Evolutionary conservation across 257 asterid genomes (phyloP).

Genomic region (Cinchona pubescens): DNA sequence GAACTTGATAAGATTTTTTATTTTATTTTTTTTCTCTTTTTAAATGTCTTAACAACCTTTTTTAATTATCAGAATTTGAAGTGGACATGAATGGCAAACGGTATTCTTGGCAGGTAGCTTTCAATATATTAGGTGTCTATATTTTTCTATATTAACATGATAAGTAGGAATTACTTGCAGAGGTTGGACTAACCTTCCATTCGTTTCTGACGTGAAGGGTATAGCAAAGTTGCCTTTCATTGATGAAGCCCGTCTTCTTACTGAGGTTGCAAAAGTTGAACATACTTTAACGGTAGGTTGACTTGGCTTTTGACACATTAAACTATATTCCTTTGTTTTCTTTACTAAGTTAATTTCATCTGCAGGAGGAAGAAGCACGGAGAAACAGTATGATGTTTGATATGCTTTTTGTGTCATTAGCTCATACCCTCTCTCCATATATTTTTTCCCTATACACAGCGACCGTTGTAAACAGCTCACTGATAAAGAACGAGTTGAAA

Average conservation of each 20-base stretch:
- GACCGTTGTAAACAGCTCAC: slow-evolving; percentile 78
- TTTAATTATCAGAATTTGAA: slow-evolving; percentile 67
- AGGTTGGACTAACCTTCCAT: slow-evolving; percentile 3
- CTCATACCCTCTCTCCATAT: slow-evolving; percentile 88
- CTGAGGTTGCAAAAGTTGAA: slow-evolving; percentile 84
- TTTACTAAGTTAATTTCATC: slow-evolving; percentile 16
- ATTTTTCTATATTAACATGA: neutral
- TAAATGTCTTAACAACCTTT: neutral
- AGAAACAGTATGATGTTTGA: slow-evolving; percentile 85
- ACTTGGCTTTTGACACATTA: neutral
- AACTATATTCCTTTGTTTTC: neutral
- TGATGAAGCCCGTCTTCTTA: slow-evolving; percentile 83
- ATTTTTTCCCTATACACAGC: slow-evolving; percentile 82
- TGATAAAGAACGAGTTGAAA: slow-evolving; percentile 48
- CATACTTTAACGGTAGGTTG: slow-evolving; percentile 72
- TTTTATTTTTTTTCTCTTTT: neutral
- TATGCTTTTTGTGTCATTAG: slow-evolving; percentile 78
- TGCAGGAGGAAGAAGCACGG: slow-evolving; percentile 86
- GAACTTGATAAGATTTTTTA: slow-evolving; percentile 7
- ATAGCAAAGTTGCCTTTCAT: slow-evolving; percentile 94
- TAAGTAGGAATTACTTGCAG: neutral
- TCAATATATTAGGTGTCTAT: neutral
- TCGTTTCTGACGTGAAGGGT: slow-evolving; percentile 51
- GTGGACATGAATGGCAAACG: slow-evolving; percentile 97
- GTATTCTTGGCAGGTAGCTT: slow-evolving; percentile 78